A percentile compares a stretch with the other conserved stretches of the same genome.
phyloP scores from a whole-genome alignment of 1,139 yeast species.

The Zygosaccharomyces pseudobailii region DNA sequence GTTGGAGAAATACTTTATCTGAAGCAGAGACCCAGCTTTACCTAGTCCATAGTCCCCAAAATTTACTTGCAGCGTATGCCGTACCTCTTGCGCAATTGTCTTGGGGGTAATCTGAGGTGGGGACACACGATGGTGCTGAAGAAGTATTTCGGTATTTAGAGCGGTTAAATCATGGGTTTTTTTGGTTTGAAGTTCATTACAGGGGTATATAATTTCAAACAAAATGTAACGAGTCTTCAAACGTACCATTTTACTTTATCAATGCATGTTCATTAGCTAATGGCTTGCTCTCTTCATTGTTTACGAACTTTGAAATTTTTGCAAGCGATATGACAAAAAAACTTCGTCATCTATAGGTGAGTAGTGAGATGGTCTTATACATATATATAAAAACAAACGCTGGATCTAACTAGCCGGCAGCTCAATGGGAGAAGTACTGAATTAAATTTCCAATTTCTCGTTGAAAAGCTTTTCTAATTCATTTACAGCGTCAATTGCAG shows the following conservation, averaged over 20 bases:
- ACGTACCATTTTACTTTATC: conserved; percentile 59
- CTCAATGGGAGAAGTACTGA: no score
- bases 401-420: no score
- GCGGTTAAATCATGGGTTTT: conserved; percentile 7
- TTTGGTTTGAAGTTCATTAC: conserved; percentile 12
- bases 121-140: conserved; percentile 48
- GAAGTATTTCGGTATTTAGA: conserved; percentile 36
- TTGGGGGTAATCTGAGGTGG: conserved; percentile 43
- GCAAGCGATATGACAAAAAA: no score
- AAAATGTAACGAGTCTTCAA: conserved; percentile 78
- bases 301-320: no score
- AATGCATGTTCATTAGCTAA: no score
- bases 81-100: conserved; percentile 49
- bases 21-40: conserved; percentile 52
- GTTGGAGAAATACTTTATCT: conserved; percentile 74
- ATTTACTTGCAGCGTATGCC: conserved; percentile 48
- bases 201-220: conserved; percentile 74
- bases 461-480: conserved; percentile 57
- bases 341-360: no score
- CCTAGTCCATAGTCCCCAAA: conserved; percentile 84
- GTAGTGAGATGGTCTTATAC: no score
- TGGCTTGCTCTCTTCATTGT: no score
- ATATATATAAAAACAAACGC: no score
- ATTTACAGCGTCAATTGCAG: conserved; percentile 65
- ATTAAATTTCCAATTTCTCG: conserved; percentile 44